Base-by-base conservation (phyloP, 2,329 filamentous ascomycete genomes). In the Aspergillus calidoustus region DNA sequence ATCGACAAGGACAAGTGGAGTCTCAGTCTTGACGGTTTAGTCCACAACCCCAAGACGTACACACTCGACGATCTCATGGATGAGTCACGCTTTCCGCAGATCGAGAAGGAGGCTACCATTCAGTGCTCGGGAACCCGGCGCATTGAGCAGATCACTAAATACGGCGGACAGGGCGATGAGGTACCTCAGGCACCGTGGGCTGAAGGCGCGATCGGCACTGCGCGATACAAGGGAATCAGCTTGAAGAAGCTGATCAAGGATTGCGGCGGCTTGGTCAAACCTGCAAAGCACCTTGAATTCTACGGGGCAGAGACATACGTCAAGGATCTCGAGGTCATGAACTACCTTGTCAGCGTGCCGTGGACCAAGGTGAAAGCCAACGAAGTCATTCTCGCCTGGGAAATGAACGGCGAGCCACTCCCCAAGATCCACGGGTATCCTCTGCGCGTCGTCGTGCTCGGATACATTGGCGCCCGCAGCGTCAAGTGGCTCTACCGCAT, bases 231-330 rank as follows among this genome's bases (percentile, higher is more conserved):
- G 0, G 89, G 89, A 2, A 83, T 91, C 7, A 86, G 83, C 30
- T 78, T 91, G 15, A 90, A 91, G 70, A 89, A 88, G 67, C 80
- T 91, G 1, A 87, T 92, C 73, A 90, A 91, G 66, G 77, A 86
- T 61, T 91, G 89, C 62, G 89, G 89, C 2, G 89, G 89, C 0
- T 75, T 90, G 2, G 71, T 77, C 25, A 76, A 81, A 0, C 77
- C 79, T 1, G 87, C 80, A 0, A 84, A 86, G 61, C 87, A 92
- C 64, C 73, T 91, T 13, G 89, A 91, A 66, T 83, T 92, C 53
- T 87, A 86, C 60, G 89, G 89, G 0, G 88, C 87, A 1, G 90
- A 92, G 60, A 90, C 88, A 0, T 91, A 92, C 69, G 89, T 91
- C 79, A 91, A 91, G 73, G 85, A 87, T 54, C 81, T 83, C 17